Base-by-base conservation (phyloP, 2,329 filamentous ascomycete genomes). In the Coniochaeta sp. region DNA sequence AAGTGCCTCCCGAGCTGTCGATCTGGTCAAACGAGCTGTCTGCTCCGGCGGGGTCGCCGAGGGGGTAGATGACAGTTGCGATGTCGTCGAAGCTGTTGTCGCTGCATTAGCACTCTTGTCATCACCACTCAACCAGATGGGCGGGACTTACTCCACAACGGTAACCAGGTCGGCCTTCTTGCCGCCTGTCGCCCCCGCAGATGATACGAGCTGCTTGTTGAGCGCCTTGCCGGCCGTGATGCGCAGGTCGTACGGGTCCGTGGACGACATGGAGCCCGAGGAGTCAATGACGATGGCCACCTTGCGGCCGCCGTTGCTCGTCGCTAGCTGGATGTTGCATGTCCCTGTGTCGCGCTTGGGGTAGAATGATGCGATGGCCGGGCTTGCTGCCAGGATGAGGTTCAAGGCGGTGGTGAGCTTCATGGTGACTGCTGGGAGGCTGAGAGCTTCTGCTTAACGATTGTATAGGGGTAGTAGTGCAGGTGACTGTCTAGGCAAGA, bases 241-340 rank as follows among this genome's bases (percentile, higher is more conserved):
- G 22, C 61, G 60, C 19, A 66, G 50, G 24, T 62, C 58, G 17
- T 57, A n/a, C 5, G 62, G 61, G 36, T 66, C 62, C n/a, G 64
- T 66, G 44, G 38, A 50, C 14, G 30, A 22, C 61, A 65, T 66
- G 30, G 64, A 66, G 17, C 64, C 63, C 14, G 64, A 66, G 12
- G 63, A 65, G 57, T 66, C 64, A 16, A 66, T 55, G 28, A 61
- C 64, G 36, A 66, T 61, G 52, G 60, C 62, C 10, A 66, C 55
- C 59, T 65, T 62, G 17, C 63, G 60, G 5, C 61, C 47, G 36
- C 63, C 62, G 22, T 58, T 61, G 55, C 60, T 59, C 14, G 60
- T 56, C 7, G 58, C 55, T 6, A 63, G 58, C 42, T 63, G 58
- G 58, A 63, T 60, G 40, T 63, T 62, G 61, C 60, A 62, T 17